Base-by-base conservation (phyloP, 345 rosid genomes). In the Eucalyptus melliodora region DNA sequence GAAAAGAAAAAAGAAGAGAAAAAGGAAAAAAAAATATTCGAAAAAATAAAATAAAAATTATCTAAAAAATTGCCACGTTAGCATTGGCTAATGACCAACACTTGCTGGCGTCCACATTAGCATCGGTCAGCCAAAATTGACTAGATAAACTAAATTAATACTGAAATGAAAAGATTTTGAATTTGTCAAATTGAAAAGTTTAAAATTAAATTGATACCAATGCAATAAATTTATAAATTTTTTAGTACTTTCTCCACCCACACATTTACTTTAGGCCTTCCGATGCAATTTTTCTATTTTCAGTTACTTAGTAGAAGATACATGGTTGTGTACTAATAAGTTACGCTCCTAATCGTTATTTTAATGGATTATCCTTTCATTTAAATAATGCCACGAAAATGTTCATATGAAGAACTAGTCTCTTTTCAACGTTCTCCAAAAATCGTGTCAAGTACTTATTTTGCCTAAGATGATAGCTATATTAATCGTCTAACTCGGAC, bases 91-190 rank as follows among this genome's bases (percentile, higher is more conserved):
- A 3, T 19, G 23, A 4, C 10, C 5, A 0, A 21, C 11, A 53
- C 5, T 53, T 53, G 5, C 1, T 0, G 2, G 2, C 26, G 0
- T 21, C 59, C 59, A 8, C 0, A 1, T 53, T 5, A 53, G 0
- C 10, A 53, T 10, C 24, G 21, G 0, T 51, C 1, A 1, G 1
- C 9, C 55, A 51, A 51, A 51, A 51, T 51, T 7, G 55, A 19
- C 9, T 1, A 4, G 55, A 51, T 51, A 51, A 51, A 17, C 3
- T 51, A 51, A 51, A 51, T 51, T 51, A 19, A 17, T 7, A 51
- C 55, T 4, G 2, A 51, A 1, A 51, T 51, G 55, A 17, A 51
- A 51, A 51, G 23, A 51, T 51, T 51, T 6, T 51, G 7, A 51
- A 51, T 51, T 51, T 16, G 55, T 51, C 9, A 3, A 51, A 7